phyloP scores from a whole-genome alignment of 768 basidiomycete species.

The Kwoniella sp. region DNA sequence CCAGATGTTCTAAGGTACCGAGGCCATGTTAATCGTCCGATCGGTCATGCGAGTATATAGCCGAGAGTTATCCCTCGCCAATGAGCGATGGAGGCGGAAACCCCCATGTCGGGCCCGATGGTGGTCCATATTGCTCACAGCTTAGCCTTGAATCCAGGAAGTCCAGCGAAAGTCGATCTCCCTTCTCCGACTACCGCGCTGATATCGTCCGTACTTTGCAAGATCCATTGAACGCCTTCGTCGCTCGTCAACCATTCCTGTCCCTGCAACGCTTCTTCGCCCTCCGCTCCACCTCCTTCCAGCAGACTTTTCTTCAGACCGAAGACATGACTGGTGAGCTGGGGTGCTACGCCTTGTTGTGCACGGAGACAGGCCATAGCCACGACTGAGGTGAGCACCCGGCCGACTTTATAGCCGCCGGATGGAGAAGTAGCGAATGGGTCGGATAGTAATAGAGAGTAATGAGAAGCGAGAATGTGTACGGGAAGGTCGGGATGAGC shows the following conservation, averaged over 20 bases:
- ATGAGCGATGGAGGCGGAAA: too few relatives aligned
- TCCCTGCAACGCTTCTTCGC: slow-evolving; percentile 54
- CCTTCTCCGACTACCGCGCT: slow-evolving; percentile 67
- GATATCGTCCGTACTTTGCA: slow-evolving; percentile 78
- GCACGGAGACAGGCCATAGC: slow-evolving; percentile 83
- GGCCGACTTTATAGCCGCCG: slow-evolving; percentile 60
- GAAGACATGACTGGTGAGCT: slow-evolving; percentile 83
- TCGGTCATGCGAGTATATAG: too few relatives aligned
- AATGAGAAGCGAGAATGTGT: slow-evolving; percentile 58
- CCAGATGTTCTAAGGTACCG: too few relatives aligned
- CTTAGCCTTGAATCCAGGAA: not conserved
- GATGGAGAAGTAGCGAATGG: slow-evolving; percentile 31
- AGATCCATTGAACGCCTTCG: slow-evolving; percentile 85
- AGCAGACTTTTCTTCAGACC: slow-evolving; percentile 70
- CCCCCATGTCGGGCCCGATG: too few relatives aligned
- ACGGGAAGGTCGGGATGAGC: slow-evolving; percentile 91
- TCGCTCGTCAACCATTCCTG: slow-evolving; percentile 77
- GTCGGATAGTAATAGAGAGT: slow-evolving; percentile 56
- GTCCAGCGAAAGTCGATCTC: slow-evolving; percentile 39
- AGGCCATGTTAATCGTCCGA: too few relatives aligned
- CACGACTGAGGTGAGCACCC: slow-evolving; percentile 78
- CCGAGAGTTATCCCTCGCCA: too few relatives aligned
- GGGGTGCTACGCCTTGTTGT: slow-evolving; percentile 80
- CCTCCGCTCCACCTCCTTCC: slow-evolving; percentile 64
- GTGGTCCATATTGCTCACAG: not conserved